phyloP scores from a whole-genome alignment of 2,329 filamentous ascomycete species.

The Cladorrhinum sp. region DNA sequence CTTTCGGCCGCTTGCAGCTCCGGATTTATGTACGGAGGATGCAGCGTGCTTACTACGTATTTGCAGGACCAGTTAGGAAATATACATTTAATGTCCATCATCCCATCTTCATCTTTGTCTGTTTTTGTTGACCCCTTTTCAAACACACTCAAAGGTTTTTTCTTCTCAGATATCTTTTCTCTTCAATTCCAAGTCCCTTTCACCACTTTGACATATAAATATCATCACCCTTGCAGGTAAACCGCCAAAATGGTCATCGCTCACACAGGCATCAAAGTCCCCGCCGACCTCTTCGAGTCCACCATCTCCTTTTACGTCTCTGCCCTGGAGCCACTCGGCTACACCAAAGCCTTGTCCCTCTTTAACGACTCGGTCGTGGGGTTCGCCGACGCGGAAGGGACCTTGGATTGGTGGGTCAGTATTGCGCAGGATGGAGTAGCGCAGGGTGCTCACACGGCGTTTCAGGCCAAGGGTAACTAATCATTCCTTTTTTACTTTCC shows the following conservation, averaged over 20 bases:
- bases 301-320: constrained; percentile 35
- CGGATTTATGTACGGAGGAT: background rate
- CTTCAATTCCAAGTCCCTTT: too few relatives aligned
- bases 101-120: too few relatives aligned
- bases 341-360: constrained; percentile 31
- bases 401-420: constrained; percentile 34
- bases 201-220: background rate
- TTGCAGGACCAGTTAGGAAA: too few relatives aligned
- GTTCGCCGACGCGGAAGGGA: constrained; percentile 23
- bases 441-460: constrained; percentile 31
- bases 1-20: background rate
- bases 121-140: too few relatives aligned
- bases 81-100: too few relatives aligned
- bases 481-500: constrained; percentile 9
- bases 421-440: constrained; percentile 13
- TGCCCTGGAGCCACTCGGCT: constrained; percentile 37
- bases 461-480: constrained; percentile 31
- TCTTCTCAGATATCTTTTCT: background rate
- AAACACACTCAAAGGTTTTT: background rate
- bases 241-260: constrained; percentile 35
- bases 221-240: background rate
- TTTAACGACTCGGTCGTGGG: constrained; percentile 31
- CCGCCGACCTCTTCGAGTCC: constrained; percentile 30
- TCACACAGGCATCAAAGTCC: constrained; percentile 34
- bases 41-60: too few relatives aligned